Evolutionary conservation across 352 stramenopile genomes (phyloP), one percentile per base, ranked within the genome.

Genomic region (Globisporangium spiculum): DNA sequence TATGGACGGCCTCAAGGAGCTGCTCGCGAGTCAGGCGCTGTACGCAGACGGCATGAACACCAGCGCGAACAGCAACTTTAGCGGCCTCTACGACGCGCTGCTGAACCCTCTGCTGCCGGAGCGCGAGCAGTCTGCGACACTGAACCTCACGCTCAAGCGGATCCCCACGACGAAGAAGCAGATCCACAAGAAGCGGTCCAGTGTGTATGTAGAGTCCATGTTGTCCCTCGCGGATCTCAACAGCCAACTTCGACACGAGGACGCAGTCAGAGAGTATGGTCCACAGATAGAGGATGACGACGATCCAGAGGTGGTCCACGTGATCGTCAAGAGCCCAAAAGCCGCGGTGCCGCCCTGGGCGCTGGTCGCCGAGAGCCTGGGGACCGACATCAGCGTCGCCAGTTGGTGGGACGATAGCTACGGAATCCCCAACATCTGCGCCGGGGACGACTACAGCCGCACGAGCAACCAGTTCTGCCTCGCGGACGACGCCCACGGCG

Each of bases 401-500:
- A 88, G 81, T 30, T 94, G 86, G 86, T 93, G 84, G 86, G 86
- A 94, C 60, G 79, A 80, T 6, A 80, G 74, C 59, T 91, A 79
- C 34, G 86, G 86, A 1, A 91, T 89, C 36, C 84, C 86, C 1
- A 92, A 75, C 46, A 85, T 94, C 50, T 94, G 86, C 53, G 86
- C 83, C 3, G 85, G 84, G 9, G 86, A 94, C 46, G 67, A 80
- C 8, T 94, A 80, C 38, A 73, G 58, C 9, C 67, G 69, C 14
- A 73, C 80, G 0, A 73, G 68, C 12, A 41, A 84, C 48, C 50
- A 78, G 32, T 94, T 94, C 62, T 94, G 86, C 27, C 71, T 94
- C 2, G 77, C 83, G 4, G 63, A 88, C 61, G 65, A 64, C 1
- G 60, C 22, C 5, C 76, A 81, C 41, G 80, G 76, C 2, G 74